Conservation (phyloP, 2,329 filamentous ascomycete genomes). For the Colletotrichum neosansevieriae region DNA sequence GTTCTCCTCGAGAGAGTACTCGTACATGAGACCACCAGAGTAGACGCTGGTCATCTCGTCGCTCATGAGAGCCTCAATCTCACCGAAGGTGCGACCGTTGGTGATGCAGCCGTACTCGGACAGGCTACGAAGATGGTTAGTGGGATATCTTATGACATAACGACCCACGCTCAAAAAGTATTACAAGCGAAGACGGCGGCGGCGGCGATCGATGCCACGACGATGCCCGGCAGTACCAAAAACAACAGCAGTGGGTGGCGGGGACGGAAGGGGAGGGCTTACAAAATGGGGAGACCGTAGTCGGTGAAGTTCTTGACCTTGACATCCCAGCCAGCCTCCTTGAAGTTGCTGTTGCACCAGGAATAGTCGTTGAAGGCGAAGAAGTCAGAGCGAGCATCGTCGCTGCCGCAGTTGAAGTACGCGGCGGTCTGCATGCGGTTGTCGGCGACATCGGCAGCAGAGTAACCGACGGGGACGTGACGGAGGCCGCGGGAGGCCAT, state of each 20-base stretch:
- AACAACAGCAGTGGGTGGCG: not conserved
- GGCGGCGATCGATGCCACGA: too few relatives aligned
- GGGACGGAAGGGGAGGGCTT: slow-evolving; percentile 42
- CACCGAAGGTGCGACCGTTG: slow-evolving; percentile 84
- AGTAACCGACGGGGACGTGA: slow-evolving; percentile 80
- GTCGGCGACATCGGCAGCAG: slow-evolving; percentile 81
- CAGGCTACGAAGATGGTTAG: slow-evolving; percentile 58
- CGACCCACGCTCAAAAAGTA: not conserved
- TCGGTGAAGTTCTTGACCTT: slow-evolving; percentile 90
- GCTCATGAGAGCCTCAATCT: slow-evolving; percentile 84
- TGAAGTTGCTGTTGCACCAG: slow-evolving; percentile 82
- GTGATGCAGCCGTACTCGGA: slow-evolving; percentile 94
- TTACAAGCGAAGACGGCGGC: too few relatives aligned
- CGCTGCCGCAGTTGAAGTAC: slow-evolving; percentile 94
- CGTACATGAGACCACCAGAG: slow-evolving; percentile 96
- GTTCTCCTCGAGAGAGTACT: slow-evolving; percentile 86
- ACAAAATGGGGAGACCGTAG: slow-evolving; percentile 90
- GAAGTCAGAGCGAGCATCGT: slow-evolving; percentile 88
- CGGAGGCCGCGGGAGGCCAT: slow-evolving; percentile 72
- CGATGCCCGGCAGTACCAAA: too few relatives aligned
- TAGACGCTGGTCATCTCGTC: slow-evolving; percentile 88
- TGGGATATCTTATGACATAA: not conserved
- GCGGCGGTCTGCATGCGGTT: slow-evolving; percentile 89
- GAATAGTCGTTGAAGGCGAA: slow-evolving; percentile 93
- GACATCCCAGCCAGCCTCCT: slow-evolving; percentile 81